Evolutionary conservation across 192 early-diverging fungal species (phyloP), one percentile per base, ranked within the genome.

Genomic region (Coemansia sp.): DNA sequence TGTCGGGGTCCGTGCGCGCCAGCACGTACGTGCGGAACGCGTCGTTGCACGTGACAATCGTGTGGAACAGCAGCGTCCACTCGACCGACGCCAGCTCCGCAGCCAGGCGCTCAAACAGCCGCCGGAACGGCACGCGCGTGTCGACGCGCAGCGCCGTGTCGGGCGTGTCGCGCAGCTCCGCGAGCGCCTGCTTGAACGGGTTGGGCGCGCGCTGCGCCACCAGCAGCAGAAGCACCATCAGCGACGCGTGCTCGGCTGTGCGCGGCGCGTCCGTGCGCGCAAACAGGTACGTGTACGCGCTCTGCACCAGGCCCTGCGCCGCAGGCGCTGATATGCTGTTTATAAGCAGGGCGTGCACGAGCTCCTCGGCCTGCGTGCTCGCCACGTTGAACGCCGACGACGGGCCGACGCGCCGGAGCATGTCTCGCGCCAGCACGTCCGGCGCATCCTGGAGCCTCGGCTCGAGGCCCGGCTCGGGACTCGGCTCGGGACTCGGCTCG

Each of bases 201-300:
- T 61, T 79, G 5, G 21, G 14, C 27, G 10, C 29, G 25, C 44
- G 28, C 51, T 74, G 67, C 25, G 67, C 48, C 3, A 61, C 54
- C 11, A 80, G 55, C 49, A 80, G 31, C 28, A 80, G 43, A 6
- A 80, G 44, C 45, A 74, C 21, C 22, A 64, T 22, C n/a, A 74
- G 54, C 25, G 71, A 69, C n/a, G 53, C 56, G 40, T 80, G 77
- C 53, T 79, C 76, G 4, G 62, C 11, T 4, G 21, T 38, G 33
- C 65, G 65, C 0, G 67, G 32, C 5, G 42, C 32, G 12, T 58
- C 54, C 12, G 28, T 25, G 1, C 77, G 67, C 21, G 71, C 65
- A 30, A 80, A 80, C 56, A 80, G 42, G 23, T 67, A 80, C 54
- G 66, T 57, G 46, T 80, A 80, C n/a, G 71, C 71, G 51, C 71